Evolutionary conservation across 805 yeast species (phyloP), one percentile per base, ranked within the genome.

Genomic region (Kuraishia cidri): DNA sequence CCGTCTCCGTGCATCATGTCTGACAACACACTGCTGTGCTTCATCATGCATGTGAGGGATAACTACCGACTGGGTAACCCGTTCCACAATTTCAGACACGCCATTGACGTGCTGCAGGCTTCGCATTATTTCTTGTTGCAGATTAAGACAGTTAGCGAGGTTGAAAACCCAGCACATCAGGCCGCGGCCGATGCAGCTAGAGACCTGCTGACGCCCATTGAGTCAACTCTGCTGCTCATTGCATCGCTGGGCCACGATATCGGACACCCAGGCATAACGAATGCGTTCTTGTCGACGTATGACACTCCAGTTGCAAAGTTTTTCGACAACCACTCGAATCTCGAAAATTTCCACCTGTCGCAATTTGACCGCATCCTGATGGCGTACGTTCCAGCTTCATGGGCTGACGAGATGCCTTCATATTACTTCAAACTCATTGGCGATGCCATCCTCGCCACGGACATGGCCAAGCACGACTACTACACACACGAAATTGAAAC

Each of bases 231-330:
- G 2, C 56, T 86, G 18, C 66, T 84, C 22, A 61, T 88, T 9
- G 83, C 95, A 0, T 92, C 95, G 1, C 58, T 88, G 27, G 97
- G 97, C 33, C 98, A 92, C 58, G 98, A 92, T 54, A 75, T 84
- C 21, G 95, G 96, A 15, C 98, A 92, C 55, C 97, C 97, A 1
- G 98, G 97, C 2, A 75, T 87, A n/a, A 86, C 94, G 10, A 85
- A 86, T 53, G 72, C 74, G 24, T 75, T 86, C 42, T 59, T 90
- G 52, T 59, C 64, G 16, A 62, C 70, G 37, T 52, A 73, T 44
- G 52, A 66, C 6, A 69, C 92, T 0, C 85, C 86, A 8, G 64
- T 86, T 16, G 72, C 90, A 3, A 51, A 56, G 34, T 46, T 72
- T 11, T 88, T 73, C 57, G 63, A 75, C 31, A 76, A 76, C 41